These are phyloP conservation scores for Evansstolkia leycettana DNA, from an alignment of 495 filamentous ascomycete genomes.

Conservation along the genomic window DNA sequence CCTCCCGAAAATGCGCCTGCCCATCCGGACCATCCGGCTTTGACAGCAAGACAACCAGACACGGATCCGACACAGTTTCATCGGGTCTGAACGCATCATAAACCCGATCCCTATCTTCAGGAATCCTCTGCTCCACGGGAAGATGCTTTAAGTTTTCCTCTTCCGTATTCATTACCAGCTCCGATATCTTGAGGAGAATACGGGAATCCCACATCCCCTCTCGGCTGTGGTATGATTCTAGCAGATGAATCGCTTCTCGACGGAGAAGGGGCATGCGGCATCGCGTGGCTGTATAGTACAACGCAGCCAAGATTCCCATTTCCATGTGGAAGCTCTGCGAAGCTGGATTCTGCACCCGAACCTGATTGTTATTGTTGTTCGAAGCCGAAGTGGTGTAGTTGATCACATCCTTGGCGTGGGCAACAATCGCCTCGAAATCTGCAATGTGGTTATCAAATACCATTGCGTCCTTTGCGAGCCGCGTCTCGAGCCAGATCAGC, in stretches of 20 bases:
- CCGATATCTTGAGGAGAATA: not conserved
- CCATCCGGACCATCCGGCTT: too few species aligned
- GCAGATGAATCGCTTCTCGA: constrained; percentile 6
- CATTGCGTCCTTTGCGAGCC: constrained; percentile 3
- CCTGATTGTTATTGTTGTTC: too few species aligned
- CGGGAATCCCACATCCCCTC: constrained; percentile 9
- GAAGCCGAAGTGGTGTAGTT: not conserved
- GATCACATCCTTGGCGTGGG: constrained; percentile 5
- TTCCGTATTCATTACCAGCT: not conserved
- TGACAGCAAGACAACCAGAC: too few species aligned
- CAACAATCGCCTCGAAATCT: constrained; percentile 7
- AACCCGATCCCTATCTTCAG: too few species aligned
- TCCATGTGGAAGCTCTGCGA: constrained; percentile 9
- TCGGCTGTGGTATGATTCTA: constrained; percentile 2
- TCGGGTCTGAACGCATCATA: too few species aligned
- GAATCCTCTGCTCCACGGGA: too few species aligned
- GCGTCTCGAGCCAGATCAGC: constrained; percentile 6
- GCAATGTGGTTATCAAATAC: constrained; percentile 5
- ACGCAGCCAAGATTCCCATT: constrained; percentile 6
- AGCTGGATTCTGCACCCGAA: too few species aligned
- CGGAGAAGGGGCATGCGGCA: constrained; percentile 13
- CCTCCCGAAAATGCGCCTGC: too few species aligned
- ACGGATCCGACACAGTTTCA: too few species aligned
- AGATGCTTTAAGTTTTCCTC: too few species aligned
- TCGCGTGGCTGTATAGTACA: constrained; percentile 8